Conservation (phyloP, 75 land plant genomes). For the Sequoia sempervirens region DNA sequence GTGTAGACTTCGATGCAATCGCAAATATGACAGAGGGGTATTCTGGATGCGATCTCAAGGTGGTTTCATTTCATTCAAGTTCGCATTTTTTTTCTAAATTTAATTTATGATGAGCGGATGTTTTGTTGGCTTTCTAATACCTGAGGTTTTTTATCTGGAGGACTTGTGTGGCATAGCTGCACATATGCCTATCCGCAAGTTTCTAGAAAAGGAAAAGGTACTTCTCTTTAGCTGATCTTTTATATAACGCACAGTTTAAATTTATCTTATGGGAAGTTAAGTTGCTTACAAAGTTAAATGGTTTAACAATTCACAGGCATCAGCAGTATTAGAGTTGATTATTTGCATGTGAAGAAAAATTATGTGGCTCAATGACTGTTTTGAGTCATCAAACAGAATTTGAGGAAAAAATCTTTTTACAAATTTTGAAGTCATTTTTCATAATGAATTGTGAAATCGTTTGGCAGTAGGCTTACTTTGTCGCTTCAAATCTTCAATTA, state of each 20-base stretch:
- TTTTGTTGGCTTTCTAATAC: background rate
- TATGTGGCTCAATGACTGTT: too few species aligned
- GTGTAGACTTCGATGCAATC: conserved; percentile 58
- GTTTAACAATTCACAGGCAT: too few species aligned
- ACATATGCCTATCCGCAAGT: conserved; percentile 75
- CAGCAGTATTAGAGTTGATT: too few species aligned
- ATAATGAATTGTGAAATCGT: too few species aligned
- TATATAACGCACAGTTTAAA: background rate
- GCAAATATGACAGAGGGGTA: conserved; percentile 88
- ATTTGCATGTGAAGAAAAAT: too few species aligned
- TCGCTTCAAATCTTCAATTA: too few species aligned
- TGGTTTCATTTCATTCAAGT: conserved; percentile 4
- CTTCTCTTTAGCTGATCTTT: background rate
- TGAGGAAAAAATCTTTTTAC: too few species aligned
- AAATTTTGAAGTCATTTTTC: too few species aligned
- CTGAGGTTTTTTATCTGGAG: conserved; percentile 23
- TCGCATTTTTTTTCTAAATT: background rate
- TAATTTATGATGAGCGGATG: background rate
- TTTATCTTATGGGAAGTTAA: background rate
- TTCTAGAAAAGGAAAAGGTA: conserved; percentile 68
- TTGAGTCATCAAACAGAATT: too few species aligned
- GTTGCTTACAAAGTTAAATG: too few species aligned
- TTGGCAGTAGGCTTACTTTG: too few species aligned
- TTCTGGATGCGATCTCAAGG: conserved; percentile 89
- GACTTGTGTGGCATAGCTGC: conserved; percentile 88